Conservation (phyloP, 1,284 basidiomycete species). For the Wallemia mellicola region DNA sequence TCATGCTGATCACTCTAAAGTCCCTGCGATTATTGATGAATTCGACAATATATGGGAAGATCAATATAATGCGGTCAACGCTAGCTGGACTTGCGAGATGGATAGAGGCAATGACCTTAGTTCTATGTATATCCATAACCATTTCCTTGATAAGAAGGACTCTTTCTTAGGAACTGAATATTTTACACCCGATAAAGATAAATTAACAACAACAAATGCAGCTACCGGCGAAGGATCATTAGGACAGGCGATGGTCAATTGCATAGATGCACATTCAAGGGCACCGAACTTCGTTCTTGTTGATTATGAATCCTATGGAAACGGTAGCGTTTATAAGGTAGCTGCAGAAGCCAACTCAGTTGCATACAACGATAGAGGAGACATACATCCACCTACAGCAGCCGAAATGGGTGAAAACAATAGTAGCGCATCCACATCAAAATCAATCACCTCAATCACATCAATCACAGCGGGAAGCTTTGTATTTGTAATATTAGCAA, state of each 20-base stretch:
- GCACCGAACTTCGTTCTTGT: background rate
- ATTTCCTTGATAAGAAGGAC: background rate
- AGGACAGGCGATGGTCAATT: background rate
- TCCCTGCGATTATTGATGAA: background rate
- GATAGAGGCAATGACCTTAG: background rate
- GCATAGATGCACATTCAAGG: background rate
- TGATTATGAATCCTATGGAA: background rate
- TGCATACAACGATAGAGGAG: background rate
- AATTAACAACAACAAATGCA: background rate
- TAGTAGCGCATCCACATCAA: background rate
- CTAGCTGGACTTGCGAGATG: background rate
- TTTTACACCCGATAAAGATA: background rate
- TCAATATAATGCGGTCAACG: background rate
- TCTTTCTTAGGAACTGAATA: background rate
- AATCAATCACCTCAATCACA: too few species aligned
- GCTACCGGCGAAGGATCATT: background rate
- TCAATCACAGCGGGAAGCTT: too few species aligned
- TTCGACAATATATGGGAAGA: background rate
- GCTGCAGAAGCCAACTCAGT: background rate
- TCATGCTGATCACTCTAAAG: background rate
- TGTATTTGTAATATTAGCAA: too few species aligned
- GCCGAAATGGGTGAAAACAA: background rate
- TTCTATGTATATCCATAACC: background rate
- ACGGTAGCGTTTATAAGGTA: background rate
- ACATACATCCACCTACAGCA: background rate